phyloP scores from a whole-genome alignment of 2,329 filamentous ascomycete species.

The Calonectria multiphialidica region DNA sequence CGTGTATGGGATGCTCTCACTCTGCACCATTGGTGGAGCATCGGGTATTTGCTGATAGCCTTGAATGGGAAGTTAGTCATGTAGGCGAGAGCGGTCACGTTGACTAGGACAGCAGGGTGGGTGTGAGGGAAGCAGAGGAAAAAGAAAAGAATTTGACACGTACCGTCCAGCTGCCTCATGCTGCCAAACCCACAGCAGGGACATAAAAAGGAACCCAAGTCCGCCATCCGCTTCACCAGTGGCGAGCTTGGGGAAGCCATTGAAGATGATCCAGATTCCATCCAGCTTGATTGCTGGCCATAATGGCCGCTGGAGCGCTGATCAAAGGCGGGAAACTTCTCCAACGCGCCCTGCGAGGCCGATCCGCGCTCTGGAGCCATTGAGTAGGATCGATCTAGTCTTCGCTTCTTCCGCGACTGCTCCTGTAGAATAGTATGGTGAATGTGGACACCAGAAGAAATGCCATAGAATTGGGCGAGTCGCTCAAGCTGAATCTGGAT shows the following conservation, averaged over 20 bases:
- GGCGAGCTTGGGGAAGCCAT: conserved; percentile 41
- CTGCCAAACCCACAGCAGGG: conserved; percentile 46
- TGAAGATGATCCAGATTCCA: conserved; percentile 34
- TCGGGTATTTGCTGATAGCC: conserved; percentile 50
- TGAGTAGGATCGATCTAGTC: conserved; percentile 42
- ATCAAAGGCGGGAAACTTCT: conserved; percentile 46
- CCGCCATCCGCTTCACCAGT: conserved; percentile 45
- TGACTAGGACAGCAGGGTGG: not conserved
- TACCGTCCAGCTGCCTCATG: conserved; percentile 47
- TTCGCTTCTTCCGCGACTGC: conserved; percentile 49
- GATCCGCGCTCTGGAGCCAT: conserved; percentile 46
- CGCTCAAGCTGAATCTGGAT: conserved; percentile 44
- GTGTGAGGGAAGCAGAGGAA: not conserved
- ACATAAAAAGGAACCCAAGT: conserved; percentile 45
- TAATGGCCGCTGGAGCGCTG: conserved; percentile 37
- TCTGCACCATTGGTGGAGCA: conserved; percentile 42
- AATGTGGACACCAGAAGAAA: conserved; percentile 46
- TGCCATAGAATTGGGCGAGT: conserved; percentile 46
- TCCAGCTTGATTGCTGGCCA: conserved; percentile 37
- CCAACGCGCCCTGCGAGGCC: conserved; percentile 44
- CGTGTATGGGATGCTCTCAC: conserved; percentile 47
- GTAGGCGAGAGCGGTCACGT: not conserved
- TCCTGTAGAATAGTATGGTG: conserved; percentile 43
- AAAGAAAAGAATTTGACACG: conserved; percentile 20
- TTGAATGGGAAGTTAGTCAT: conserved; percentile 37